Conservation (phyloP, 148 eudicot genomes). For the Amaranthus hypochondriacus region DNA sequence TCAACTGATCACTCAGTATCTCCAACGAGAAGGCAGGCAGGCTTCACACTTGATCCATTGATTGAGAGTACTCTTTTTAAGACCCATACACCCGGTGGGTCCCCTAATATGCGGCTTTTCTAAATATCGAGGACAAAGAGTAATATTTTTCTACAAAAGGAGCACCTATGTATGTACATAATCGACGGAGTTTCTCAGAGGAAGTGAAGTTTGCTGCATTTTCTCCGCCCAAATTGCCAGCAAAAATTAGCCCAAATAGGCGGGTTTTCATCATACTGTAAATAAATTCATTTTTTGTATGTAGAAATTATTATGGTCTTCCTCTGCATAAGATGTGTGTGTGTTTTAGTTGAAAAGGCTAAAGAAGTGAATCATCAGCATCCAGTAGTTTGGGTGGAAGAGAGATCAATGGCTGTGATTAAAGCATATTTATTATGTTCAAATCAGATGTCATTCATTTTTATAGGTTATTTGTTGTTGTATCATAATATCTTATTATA, state of each 20-base stretch:
- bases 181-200: slow-evolving; percentile 15
- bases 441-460: slow-evolving; percentile 7
- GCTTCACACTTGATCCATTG: slow-evolving; percentile 59
- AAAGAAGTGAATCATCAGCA: neutral
- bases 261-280: slow-evolving; percentile 25
- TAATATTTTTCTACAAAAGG: neutral
- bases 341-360: slow-evolving; percentile 19
- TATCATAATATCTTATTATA: neutral
- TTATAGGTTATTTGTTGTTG: neutral
- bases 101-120: slow-evolving; percentile 46
- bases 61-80: slow-evolving; percentile 50
- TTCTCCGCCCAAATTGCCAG: slow-evolving; percentile 9
- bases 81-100: slow-evolving; percentile 51
- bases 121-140: slow-evolving; percentile 3
- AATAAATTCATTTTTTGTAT: slow-evolving; percentile 17
- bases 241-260: neutral
- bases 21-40: slow-evolving; percentile 39
- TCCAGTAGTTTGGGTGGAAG: slow-evolving; percentile 14
- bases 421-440: too few relatives aligned
- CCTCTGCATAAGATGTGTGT: slow-evolving; percentile 1
- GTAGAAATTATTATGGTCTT: slow-evolving; percentile 17
- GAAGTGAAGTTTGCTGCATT: slow-evolving; percentile 11
- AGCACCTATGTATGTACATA: slow-evolving; percentile 21
- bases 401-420: slow-evolving; percentile 14
- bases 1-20: slow-evolving; percentile 37